Percentiles rank a stretch among this genome's conserved stretches.
These are phyloP conservation scores for Neofusicoccum sp. DNA, from an alignment of 2,329 filamentous ascomycete species.

Conservation along the genomic window DNA sequence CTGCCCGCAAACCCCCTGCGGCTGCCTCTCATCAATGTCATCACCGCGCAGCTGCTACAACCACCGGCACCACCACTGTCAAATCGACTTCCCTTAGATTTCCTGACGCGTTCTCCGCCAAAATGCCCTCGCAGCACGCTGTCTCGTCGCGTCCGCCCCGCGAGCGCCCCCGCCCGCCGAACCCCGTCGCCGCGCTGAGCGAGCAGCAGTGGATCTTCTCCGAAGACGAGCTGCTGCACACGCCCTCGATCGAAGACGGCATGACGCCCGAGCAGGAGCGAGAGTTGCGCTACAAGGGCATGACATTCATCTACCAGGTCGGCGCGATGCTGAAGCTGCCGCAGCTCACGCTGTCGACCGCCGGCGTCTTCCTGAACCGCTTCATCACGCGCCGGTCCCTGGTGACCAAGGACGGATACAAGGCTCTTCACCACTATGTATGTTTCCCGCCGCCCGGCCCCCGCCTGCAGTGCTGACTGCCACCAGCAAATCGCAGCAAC, in stretches of 20 bases:
- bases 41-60: not conserved
- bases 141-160: slow-evolving; percentile 10
- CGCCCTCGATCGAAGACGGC: slow-evolving; percentile 82
- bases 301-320: slow-evolving; percentile 95
- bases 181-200: slow-evolving; percentile 51
- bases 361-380: slow-evolving; percentile 90
- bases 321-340: slow-evolving; percentile 90
- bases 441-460: slow-evolving; percentile 22
- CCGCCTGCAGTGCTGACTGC: not conserved
- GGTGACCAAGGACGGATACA: slow-evolving; percentile 62
- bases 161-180: slow-evolving; percentile 33
- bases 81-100: slow-evolving; percentile 2
- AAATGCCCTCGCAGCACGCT: slow-evolving; percentile 11
- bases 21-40: slow-evolving; percentile 11
- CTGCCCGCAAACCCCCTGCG: not conserved
- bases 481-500: slow-evolving; percentile 77
- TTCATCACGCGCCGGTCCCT: slow-evolving; percentile 91
- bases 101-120: slow-evolving; percentile 5
- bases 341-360: slow-evolving; percentile 87
- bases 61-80: slow-evolving; percentile 1
- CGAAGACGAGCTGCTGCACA: slow-evolving; percentile 74
- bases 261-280: slow-evolving; percentile 75
- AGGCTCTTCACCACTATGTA: slow-evolving; percentile 80
- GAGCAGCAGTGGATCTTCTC: slow-evolving; percentile 87
- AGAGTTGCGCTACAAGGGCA: slow-evolving; percentile 78